Percentiles rank a stretch among this genome's conserved stretches.
These are phyloP conservation scores for Sclerospora graminicola DNA, from an alignment of 352 stramenopile species.

Conservation along the genomic window DNA sequence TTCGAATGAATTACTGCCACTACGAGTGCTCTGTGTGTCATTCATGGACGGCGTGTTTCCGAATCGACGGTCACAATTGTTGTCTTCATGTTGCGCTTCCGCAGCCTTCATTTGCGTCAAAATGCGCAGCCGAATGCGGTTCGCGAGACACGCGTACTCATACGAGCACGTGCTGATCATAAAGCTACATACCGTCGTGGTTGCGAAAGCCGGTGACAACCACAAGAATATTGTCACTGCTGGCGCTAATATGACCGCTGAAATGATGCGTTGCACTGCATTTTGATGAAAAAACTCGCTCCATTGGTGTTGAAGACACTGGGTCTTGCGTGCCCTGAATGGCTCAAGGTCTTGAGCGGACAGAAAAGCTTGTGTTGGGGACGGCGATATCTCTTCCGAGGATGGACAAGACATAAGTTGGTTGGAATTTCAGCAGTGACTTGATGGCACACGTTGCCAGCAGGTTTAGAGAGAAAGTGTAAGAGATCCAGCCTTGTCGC, in stretches of 20 bases:
- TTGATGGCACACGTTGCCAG: too few relatives aligned
- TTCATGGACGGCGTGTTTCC: neutral
- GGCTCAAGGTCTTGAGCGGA: neutral
- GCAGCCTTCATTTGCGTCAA: conserved; percentile 22
- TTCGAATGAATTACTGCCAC: too few relatives aligned
- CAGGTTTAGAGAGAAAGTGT: too few relatives aligned
- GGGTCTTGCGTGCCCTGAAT: too few relatives aligned
- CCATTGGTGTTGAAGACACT: neutral
- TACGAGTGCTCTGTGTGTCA: conserved; percentile 5
- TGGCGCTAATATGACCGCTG: conserved; percentile 43
- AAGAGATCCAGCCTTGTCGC: too few relatives aligned
- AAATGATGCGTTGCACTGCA: conserved; percentile 54
- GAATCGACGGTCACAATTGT: conserved; percentile 2
- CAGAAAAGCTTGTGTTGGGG: neutral
- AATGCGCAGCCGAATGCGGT: conserved; percentile 47
- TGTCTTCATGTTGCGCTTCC: too few relatives aligned
- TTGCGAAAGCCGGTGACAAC: conserved; percentile 56
- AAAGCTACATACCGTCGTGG: conserved; percentile 54
- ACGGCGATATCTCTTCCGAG: too few relatives aligned
- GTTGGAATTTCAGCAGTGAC: too few relatives aligned
- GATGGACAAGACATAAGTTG: too few relatives aligned
- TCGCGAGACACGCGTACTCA: conserved; percentile 65
- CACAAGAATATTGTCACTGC: conserved; percentile 65
- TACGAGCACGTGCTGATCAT: conserved; percentile 54
- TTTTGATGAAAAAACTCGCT: conserved; percentile 15